phyloP scores from a whole-genome alignment of 2,329 filamentous ascomycete genomes.

The Trichoderma hamatum region DNA sequence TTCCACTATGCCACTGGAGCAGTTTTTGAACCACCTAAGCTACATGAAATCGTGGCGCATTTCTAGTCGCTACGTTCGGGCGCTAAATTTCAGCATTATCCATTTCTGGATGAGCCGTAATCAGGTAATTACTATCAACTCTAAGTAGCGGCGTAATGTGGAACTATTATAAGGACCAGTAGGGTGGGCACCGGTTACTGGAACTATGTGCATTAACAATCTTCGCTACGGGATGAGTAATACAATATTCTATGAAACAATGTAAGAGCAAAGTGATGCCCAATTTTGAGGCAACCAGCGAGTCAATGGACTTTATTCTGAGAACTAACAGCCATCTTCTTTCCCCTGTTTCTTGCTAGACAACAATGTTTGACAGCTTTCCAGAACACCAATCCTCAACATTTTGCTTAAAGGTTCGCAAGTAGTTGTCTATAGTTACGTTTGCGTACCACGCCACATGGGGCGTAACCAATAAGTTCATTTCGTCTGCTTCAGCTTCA shows the following conservation, averaged over 20 bases:
- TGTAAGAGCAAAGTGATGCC: no score
- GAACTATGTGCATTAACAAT: not conserved
- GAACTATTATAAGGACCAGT: not conserved
- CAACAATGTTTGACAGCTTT: not conserved
- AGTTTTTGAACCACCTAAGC: no score
- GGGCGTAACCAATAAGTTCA: not conserved
- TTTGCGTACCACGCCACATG: not conserved
- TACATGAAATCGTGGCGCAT: not conserved
- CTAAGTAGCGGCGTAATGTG: not conserved
- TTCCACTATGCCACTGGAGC: no score
- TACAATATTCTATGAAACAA: not conserved
- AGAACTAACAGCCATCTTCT: not conserved
- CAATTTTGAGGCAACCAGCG: no score
- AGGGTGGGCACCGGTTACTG: not conserved
- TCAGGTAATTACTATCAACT: not conserved
- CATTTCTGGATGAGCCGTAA: not conserved
- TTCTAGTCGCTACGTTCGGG: not conserved
- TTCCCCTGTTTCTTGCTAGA: not conserved
- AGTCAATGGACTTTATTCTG: not conserved
- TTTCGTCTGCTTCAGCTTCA: not conserved
- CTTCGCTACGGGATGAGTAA: not conserved
- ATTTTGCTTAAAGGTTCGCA: not conserved
- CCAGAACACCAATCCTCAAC: slow-evolving; percentile 4
- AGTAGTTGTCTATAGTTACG: not conserved
- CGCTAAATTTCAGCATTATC: not conserved